A percentile compares a stretch with the other conserved stretches of the same genome.
Evolutionary conservation across 1,284 basidiomycete genomes (phyloP).

Genomic region (Austroboletus rostrupii): DNA sequence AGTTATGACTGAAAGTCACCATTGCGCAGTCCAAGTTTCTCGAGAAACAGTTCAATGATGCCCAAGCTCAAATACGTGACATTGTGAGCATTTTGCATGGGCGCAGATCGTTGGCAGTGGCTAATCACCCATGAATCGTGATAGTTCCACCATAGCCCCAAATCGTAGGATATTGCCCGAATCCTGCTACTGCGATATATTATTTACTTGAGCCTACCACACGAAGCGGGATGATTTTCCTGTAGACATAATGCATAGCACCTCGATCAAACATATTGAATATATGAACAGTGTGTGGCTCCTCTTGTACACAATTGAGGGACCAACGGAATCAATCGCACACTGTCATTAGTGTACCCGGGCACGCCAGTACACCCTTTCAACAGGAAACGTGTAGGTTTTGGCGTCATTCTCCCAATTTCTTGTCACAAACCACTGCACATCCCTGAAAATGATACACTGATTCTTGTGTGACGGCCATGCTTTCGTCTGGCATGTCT

Average conservation of each 20-base stretch:
- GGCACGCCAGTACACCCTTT: conserved; percentile 13
- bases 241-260: background rate
- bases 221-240: background rate
- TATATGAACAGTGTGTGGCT: conserved; percentile 4
- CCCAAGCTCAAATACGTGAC: conserved; percentile 81
- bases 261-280: conserved; percentile 3
- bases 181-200: conserved; percentile 7
- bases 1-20: conserved; percentile 3
- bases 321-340: background rate
- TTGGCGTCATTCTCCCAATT: conserved; percentile 23
- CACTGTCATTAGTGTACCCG: conserved; percentile 8
- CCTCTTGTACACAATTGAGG: background rate
- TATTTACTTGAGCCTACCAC: background rate
- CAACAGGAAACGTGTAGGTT: conserved; percentile 22
- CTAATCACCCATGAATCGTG: conserved; percentile 5
- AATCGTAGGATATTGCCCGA: conserved; percentile 34
- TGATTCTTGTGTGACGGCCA: conserved; percentile 24
- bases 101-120: background rate
- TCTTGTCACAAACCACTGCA: conserved; percentile 29
- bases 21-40: conserved; percentile 72
- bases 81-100: conserved; percentile 49
- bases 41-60: conserved; percentile 88
- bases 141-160: conserved; percentile 63
- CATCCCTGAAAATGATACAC: conserved; percentile 22
- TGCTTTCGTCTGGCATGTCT: conserved; percentile 22